These are phyloP conservation scores for Bryum argenteum DNA, from an alignment of 225 moss, liverwort and hornwort genomes.

Conservation along the genomic window DNA sequence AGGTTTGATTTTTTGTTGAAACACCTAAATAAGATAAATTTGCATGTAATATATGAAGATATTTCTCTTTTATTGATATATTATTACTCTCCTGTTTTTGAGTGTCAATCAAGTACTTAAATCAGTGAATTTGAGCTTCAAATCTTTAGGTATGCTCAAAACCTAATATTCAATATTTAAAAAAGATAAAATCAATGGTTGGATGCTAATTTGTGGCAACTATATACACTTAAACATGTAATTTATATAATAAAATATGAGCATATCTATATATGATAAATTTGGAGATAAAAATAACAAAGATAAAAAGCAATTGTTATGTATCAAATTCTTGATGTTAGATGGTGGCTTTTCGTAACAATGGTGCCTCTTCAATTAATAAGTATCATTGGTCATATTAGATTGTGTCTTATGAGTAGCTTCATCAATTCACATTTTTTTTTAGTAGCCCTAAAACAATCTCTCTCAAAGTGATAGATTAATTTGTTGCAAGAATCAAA, in stretches of 20 bases:
- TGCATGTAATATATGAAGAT: no score
- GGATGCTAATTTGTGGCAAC: no score
- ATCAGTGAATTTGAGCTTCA: no score
- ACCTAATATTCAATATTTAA: background rate
- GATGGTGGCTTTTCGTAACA: constrained; percentile 28
- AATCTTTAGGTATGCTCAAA: background rate
- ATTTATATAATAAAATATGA: background rate
- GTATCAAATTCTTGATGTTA: background rate
- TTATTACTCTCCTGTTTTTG: no score
- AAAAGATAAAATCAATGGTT: no score
- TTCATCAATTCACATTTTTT: constrained; percentile 14
- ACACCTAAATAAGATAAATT: no score
- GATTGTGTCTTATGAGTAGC: constrained; percentile 31
- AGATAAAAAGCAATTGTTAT: background rate
- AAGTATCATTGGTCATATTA: constrained; percentile 28
- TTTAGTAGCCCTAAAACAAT: constrained; percentile 36
- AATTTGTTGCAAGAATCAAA: background rate
- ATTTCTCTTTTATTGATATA: no score
- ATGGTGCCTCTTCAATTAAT: constrained; percentile 38
- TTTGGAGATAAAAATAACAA: background rate
- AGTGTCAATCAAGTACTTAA: no score
- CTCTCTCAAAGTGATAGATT: background rate
- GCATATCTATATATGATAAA: no score
- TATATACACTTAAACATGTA: background rate
- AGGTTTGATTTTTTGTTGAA: no score